Evolutionary conservation across 257 asterid genomes (phyloP).

Genomic region (Solanum gandarillasii): DNA sequence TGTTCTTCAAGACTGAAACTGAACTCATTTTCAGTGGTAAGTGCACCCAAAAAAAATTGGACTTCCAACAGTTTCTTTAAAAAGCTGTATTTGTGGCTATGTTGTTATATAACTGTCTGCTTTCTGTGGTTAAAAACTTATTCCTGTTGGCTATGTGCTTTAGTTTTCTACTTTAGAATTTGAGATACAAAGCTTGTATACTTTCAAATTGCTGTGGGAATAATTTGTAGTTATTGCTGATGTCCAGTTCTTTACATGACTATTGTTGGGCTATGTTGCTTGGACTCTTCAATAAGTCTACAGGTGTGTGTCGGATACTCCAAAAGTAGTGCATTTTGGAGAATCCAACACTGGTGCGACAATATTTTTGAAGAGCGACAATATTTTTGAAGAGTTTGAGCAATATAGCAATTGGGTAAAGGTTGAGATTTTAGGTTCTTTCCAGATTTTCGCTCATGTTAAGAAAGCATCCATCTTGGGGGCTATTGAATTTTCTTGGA

Average conservation of each 20-base stretch:
- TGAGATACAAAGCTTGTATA: background rate
- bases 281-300: background rate
- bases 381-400: background rate
- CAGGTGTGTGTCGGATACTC: background rate
- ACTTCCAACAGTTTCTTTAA: background rate
- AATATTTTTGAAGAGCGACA: background rate
- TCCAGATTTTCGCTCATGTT: background rate
- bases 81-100: background rate
- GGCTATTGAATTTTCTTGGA: background rate
- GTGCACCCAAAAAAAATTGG: background rate
- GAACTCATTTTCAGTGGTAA: background rate
- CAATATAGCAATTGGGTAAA: background rate
- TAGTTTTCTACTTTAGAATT: background rate
- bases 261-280: background rate
- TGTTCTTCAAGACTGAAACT: constrained; percentile 6
- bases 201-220: background rate
- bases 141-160: background rate
- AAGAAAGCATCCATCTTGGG: background rate
- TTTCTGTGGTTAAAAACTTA: background rate
- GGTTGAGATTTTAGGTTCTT: background rate
- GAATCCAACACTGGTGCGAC: background rate
- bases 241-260: background rate
- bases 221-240: background rate
- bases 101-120: background rate
- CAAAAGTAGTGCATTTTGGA: background rate